phyloP scores from a whole-genome alignment of 2,329 filamentous ascomycete species.

The Pestalotiopsis sp. region DNA sequence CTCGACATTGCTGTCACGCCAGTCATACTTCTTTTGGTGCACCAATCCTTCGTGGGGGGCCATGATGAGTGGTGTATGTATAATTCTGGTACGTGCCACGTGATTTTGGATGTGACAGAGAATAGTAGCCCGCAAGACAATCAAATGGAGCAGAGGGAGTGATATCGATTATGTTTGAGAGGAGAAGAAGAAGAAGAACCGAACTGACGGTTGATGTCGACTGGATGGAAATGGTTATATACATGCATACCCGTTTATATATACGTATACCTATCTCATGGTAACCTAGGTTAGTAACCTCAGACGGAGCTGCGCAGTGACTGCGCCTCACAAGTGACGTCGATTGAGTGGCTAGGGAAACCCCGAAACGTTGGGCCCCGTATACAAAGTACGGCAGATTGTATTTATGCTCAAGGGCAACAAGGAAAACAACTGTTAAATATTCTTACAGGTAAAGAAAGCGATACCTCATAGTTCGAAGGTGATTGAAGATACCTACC shows the following conservation, averaged over 20 bases:
- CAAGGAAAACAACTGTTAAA: too few relatives aligned
- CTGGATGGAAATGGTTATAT: neutral
- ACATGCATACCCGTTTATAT: neutral
- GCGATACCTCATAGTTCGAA: too few relatives aligned
- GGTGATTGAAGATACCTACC: too few relatives aligned
- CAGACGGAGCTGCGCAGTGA: neutral
- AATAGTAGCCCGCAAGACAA: neutral
- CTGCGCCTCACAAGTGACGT: conserved; percentile 6
- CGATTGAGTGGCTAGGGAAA: neutral
- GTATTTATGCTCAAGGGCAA: too few relatives aligned
- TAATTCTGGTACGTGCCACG: neutral
- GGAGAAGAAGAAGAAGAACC: too few relatives aligned
- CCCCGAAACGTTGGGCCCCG: neutral
- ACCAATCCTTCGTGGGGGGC: conserved; percentile 61
- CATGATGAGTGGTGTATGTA: conserved; percentile 40
- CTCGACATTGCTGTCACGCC: conserved; percentile 68
- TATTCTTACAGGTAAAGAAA: too few relatives aligned
- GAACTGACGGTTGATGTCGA: neutral
- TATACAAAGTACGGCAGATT: neutral
- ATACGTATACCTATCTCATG: neutral
- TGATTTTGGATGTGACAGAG: neutral
- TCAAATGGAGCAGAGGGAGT: neutral
- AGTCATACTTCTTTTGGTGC: conserved; percentile 64
- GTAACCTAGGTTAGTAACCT: neutral
- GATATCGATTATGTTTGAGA: too few relatives aligned